Evolutionary conservation across 495 filamentous ascomycete species (phyloP), one percentile per base, ranked within the genome.

Genomic region (Hypoxylon trugodes): DNA sequence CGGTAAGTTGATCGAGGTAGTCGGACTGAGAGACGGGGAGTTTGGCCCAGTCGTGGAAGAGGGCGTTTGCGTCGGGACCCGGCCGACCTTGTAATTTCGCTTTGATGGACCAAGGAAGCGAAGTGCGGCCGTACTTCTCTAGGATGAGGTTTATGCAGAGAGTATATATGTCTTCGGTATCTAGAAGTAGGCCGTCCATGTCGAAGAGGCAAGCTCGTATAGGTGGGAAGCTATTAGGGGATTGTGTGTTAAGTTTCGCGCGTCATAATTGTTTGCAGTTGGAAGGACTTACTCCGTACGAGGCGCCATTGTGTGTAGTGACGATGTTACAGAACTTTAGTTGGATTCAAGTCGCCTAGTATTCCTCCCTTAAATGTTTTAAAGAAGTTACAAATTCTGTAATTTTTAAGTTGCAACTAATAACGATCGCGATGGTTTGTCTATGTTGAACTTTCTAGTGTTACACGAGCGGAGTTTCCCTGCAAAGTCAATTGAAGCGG

Each of bases 171-270:
- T 99, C 96, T 72, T 99, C 95, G 12, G 91, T 91, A 76, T 98
- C 88, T 61, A 98, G 87, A 15, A 98, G 83, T 22, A 98, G 88
- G 37, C 95, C 95, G 72, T 98, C 95, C 93, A 98, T 96, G 81
- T 98, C 95, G 72, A 99, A 99, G 56, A 99, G 88, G 77, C 93
- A 97, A 57, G 95, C 95, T 54, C 92, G 86, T 54, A 98, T 84
- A 41, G 88, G 87, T 19, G 91, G 92, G 69, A 87, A 82, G 61
- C 88, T 90, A 46, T 9, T 24, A 18, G 66, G 69, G 40, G 71
- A 61, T 59, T 15, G 30, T 21, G 7, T 13, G 15, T 61, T 51
- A 66, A n/a, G 42, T 30, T 48, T 19, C 18, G 28, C 13, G 65
- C 24, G 41, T 25, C 10, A 19, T 43, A 16, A 10, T 21, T 16